A percentile compares a stretch with the other conserved stretches of the same genome.
Conservation (phyloP, 129 eudicot species). For the Flaveria ramosissima region DNA sequence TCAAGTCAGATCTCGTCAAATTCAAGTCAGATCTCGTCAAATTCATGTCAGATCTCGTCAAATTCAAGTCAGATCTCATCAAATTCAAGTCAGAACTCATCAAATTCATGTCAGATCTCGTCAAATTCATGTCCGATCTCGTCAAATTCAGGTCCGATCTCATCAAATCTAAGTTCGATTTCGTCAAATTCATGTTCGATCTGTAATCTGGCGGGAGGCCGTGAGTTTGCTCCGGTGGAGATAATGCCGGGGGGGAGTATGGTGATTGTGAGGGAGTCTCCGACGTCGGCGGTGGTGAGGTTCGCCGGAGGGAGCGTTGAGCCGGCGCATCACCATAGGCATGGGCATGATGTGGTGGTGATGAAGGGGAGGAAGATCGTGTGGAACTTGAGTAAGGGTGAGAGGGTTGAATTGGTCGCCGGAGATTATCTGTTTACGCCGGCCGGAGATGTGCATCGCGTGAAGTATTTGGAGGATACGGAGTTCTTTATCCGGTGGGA, state of each 20-base stretch:
- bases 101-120: no score
- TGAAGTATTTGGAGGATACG: constrained; percentile 75
- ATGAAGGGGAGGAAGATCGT: constrained; percentile 72
- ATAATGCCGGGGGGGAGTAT: constrained; percentile 75
- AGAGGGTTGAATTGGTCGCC: constrained; percentile 49
- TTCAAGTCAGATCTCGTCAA: no score
- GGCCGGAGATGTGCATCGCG: constrained; percentile 78
- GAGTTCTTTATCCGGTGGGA: constrained; percentile 94
- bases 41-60: no score
- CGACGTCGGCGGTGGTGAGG: constrained; percentile 73
- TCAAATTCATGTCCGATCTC: no score
- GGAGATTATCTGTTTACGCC: constrained; percentile 82
- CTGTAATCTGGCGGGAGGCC: constrained; percentile 39
- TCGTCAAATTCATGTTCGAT: constrained; percentile 32
- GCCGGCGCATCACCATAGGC: constrained; percentile 82
- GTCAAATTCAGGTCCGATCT: no score
- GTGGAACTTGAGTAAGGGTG: constrained; percentile 75
- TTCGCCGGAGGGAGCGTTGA: constrained; percentile 78
- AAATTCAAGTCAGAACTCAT: no score
- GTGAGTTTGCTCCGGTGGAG: constrained; percentile 59
- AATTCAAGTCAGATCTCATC: no score
- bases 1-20: no score
- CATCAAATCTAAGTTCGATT: no score
- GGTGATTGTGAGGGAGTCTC: constrained; percentile 72
- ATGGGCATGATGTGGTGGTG: constrained; percentile 87